These are phyloP conservation scores for Penicillium hordei DNA, from an alignment of 2,329 filamentous ascomycete genomes.

Conservation along the genomic window DNA sequence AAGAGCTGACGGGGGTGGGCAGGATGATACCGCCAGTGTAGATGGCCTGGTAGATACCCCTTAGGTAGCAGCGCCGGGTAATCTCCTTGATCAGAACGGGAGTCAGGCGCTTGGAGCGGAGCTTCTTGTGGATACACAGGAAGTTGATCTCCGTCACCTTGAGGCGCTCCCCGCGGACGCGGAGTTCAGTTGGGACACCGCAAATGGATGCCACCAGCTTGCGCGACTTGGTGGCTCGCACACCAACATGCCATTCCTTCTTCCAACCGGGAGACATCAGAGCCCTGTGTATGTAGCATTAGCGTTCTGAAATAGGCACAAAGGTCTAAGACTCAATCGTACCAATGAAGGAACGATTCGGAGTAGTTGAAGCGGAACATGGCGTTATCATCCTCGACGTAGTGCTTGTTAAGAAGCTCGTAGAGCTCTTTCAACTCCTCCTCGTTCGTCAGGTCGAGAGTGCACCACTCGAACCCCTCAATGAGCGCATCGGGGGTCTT, in stretches of 20 bases:
- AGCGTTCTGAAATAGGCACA: background rate
- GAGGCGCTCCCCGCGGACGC: conserved; percentile 73
- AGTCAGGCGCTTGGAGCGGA: conserved; percentile 85
- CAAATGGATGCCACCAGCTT: conserved; percentile 96
- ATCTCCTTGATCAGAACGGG: conserved; percentile 98
- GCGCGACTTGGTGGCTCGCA: conserved; percentile 76
- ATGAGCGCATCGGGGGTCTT: conserved; percentile 74
- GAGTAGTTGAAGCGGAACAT: conserved; percentile 99
- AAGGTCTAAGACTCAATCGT: conserved; percentile 18
- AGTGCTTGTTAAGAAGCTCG: conserved; percentile 87
- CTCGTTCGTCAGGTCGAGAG: conserved; percentile 78
- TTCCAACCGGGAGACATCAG: conserved; percentile 93
- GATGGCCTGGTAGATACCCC: conserved; percentile 88
- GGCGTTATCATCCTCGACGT: conserved; percentile 94
- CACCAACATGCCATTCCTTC: conserved; percentile 91
- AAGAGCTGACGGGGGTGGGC: conserved; percentile 87
- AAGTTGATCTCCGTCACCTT: conserved; percentile 95
- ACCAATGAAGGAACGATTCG: conserved; percentile 84
- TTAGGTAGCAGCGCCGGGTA: conserved; percentile 83
- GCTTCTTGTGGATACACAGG: conserved; percentile 96
- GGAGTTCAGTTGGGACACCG: conserved; percentile 80
- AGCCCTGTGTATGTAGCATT: conserved; percentile 59
- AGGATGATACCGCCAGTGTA: conserved; percentile 92
- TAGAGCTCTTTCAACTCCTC: conserved; percentile 84
- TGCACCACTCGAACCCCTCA: conserved; percentile 90